Percentiles rank a stretch among this genome's conserved stretches.
phyloP scores from a whole-genome alignment of 805 yeast genomes.

The Yarrowia sp. region DNA sequence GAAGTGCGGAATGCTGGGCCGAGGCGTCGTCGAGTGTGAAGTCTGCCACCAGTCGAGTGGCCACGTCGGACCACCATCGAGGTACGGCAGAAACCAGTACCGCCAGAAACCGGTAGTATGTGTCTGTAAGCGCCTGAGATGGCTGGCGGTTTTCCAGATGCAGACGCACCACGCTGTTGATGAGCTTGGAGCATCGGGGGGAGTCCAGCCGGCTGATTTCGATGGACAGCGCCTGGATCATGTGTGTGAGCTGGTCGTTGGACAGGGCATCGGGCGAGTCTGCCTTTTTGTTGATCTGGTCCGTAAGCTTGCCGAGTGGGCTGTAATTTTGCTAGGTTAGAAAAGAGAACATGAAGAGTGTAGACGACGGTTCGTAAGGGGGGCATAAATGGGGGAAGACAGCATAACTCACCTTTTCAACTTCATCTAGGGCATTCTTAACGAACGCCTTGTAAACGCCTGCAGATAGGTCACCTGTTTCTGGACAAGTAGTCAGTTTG shows the following conservation, averaged over 20 bases:
- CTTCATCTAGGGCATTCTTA: slow-evolving; percentile 63
- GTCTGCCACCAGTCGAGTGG: slow-evolving; percentile 60
- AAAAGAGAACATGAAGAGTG: not conserved
- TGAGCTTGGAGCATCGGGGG: slow-evolving; percentile 48
- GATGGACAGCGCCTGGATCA: slow-evolving; percentile 56
- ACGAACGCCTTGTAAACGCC: slow-evolving; percentile 43
- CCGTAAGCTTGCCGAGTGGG: slow-evolving; percentile 57
- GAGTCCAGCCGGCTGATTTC: slow-evolving; percentile 69
- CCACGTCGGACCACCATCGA: slow-evolving; percentile 85
- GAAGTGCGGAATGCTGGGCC: slow-evolving; percentile 63
- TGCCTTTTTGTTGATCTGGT: slow-evolving; percentile 54
- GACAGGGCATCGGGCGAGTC: slow-evolving; percentile 54
- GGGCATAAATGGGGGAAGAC: not conserved
- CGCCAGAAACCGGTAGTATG: slow-evolving; percentile 67
- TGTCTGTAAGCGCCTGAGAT: slow-evolving; percentile 45
- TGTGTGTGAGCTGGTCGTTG: slow-evolving; percentile 48
- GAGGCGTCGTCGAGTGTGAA: slow-evolving; percentile 44
- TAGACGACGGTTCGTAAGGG: not conserved
- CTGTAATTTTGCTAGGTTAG: slow-evolving; percentile 45
- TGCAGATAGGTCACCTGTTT: slow-evolving; percentile 24
- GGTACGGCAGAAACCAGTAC: slow-evolving; percentile 84
- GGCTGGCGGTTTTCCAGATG: slow-evolving; percentile 43
- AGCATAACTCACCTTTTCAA: slow-evolving; percentile 50
- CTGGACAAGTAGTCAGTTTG: not conserved
- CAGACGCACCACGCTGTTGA: slow-evolving; percentile 63